Conservation (phyloP, 2,329 filamentous ascomycete genomes). For the Phoma sp. region DNA sequence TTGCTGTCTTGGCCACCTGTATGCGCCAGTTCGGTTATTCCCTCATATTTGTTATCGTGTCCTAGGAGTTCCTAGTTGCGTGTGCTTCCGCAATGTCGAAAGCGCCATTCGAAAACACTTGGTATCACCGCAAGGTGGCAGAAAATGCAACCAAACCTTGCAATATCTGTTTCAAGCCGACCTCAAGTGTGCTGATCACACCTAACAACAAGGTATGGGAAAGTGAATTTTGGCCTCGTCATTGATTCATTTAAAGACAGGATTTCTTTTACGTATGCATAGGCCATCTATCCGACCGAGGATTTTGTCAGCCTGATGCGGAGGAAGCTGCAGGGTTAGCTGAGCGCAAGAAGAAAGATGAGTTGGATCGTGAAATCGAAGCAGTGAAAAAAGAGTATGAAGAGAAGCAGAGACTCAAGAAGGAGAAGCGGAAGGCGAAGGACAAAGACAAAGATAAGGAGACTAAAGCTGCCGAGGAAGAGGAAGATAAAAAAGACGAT, state of each 20-base stretch:
- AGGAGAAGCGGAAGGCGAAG: conserved; percentile 52
- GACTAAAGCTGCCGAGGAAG: conserved; percentile 66
- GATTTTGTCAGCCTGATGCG: conserved; percentile 77
- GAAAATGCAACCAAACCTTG: conserved; percentile 84
- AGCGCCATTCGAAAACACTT: conserved; percentile 70
- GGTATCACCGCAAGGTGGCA: conserved; percentile 84
- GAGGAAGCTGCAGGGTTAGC: conserved; percentile 66
- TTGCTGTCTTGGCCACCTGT: too few species aligned
- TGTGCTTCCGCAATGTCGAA: not conserved
- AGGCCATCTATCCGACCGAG: conserved; percentile 78
- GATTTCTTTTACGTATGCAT: conserved; percentile 94
- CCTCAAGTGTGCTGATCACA: conserved; percentile 84
- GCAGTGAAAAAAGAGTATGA: conserved; percentile 58
- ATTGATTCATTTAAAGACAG: conserved; percentile 45
- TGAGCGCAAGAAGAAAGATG: conserved; percentile 62
- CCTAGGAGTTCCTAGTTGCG: not conserved
- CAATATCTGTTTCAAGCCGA: conserved; percentile 89
- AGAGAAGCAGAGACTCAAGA: conserved; percentile 64
- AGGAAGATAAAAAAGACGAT: conserved; percentile 68
- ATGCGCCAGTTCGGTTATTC: not conserved
- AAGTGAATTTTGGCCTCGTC: not conserved
- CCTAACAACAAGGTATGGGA: conserved; percentile 79
- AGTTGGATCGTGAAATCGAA: conserved; percentile 56
- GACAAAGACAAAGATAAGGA: conserved; percentile 59
- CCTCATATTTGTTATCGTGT: not conserved